Conservation (phyloP, 2,329 filamentous ascomycete species). For the Pseudogymnoascus sp. region DNA sequence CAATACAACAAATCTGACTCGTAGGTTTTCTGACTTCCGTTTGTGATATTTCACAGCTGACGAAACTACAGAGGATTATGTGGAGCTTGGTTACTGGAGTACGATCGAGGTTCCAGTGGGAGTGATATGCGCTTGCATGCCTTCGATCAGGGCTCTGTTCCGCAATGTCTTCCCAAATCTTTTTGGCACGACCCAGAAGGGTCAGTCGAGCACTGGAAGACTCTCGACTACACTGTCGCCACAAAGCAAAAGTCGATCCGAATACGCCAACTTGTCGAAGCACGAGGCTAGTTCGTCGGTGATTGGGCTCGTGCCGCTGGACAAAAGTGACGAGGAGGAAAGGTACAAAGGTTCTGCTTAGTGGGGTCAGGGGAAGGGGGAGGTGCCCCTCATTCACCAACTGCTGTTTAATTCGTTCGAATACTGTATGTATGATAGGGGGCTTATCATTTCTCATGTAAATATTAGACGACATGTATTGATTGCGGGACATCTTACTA, state of each 20-base stretch:
- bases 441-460: conserved; percentile 6
- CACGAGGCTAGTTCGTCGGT: not conserved
- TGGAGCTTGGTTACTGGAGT: conserved; percentile 18
- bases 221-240: not conserved
- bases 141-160: conserved; percentile 20
- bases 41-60: not conserved
- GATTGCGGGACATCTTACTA: not conserved
- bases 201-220: not conserved
- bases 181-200: conserved; percentile 14
- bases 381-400: not conserved
- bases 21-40: not conserved
- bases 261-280: conserved; percentile 1
- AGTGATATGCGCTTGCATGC: conserved; percentile 25
- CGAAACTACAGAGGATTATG: conserved; percentile 16
- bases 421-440: not conserved
- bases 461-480: conserved; percentile 4
- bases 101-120: conserved; percentile 23
- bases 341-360: not conserved
- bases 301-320: not conserved
- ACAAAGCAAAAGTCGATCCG: not conserved
- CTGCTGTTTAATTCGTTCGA: not conserved
- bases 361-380: not conserved
- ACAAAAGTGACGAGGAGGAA: not conserved
- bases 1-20: conserved; percentile 20
- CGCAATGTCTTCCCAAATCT: conserved; percentile 18